phyloP scores from a whole-genome alignment of 495 filamentous ascomycete genomes.

The Aspergillus panamensis region DNA sequence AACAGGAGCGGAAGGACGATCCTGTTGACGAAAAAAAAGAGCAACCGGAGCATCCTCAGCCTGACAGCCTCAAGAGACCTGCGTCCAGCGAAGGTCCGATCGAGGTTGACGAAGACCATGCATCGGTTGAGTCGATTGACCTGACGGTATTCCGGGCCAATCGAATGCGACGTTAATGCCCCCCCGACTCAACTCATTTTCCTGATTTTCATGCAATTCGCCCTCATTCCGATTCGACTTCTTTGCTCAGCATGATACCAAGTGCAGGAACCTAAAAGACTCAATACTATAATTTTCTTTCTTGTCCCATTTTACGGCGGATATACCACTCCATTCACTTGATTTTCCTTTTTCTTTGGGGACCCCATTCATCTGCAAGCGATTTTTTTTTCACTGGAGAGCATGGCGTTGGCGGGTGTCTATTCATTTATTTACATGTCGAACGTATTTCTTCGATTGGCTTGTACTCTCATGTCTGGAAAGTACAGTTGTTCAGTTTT shows the following conservation, averaged over 20 bases:
- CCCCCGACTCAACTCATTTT: neutral
- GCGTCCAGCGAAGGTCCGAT: constrained; percentile 28
- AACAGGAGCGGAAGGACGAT: constrained; percentile 33
- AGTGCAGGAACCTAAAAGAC: neutral
- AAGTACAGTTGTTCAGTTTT: neutral
- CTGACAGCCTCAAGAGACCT: constrained; percentile 10
- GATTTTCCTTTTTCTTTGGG: neutral
- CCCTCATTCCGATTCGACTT: neutral
- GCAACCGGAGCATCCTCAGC: constrained; percentile 8
- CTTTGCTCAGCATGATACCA: neutral
- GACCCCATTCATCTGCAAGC: constrained; percentile 3
- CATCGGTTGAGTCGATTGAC: constrained; percentile 41
- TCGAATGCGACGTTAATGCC: constrained; percentile 17
- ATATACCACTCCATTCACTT: constrained; percentile 6
- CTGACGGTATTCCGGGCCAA: constrained; percentile 41
- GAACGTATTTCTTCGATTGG: neutral
- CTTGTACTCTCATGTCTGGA: neutral
- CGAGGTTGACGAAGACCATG: constrained; percentile 43
- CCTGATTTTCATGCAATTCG: neutral
- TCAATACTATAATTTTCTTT: neutral
- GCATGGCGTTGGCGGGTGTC: constrained; percentile 19
- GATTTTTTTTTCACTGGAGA: constrained; percentile 12
- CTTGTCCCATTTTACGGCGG: neutral
- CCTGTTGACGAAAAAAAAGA: constrained; percentile 17
- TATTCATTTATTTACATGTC: neutral